phyloP scores from a whole-genome alignment of 192 early-diverging fungal genomes.

The Mortierella hygrophila region DNA sequence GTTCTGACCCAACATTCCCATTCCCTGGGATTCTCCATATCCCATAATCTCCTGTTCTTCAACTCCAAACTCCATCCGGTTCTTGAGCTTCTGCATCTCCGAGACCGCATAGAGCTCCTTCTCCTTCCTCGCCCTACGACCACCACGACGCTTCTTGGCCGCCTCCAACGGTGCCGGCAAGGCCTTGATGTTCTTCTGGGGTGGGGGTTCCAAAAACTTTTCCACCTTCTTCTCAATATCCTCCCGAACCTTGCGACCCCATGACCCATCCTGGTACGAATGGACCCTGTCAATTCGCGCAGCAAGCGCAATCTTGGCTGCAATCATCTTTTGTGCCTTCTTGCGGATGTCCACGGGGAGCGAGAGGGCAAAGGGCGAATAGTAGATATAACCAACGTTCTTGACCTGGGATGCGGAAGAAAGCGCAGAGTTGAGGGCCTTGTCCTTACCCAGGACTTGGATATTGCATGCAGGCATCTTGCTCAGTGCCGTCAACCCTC shows the following conservation, averaged over 20 bases:
- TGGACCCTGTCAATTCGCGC: constrained; percentile 89
- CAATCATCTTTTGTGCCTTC: constrained; percentile 84
- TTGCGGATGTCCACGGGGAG: constrained; percentile 81
- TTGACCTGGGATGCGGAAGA: constrained; percentile 73
- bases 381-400: constrained; percentile 87
- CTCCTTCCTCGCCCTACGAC: constrained; percentile 85
- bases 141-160: constrained; percentile 90
- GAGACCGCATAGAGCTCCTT: constrained; percentile 89
- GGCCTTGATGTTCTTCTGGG: constrained; percentile 86
- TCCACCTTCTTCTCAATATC: constrained; percentile 92
- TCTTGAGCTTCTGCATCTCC: constrained; percentile 91
- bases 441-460: constrained; percentile 63
- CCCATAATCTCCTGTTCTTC: constrained; percentile 91
- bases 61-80: constrained; percentile 92
- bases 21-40: constrained; percentile 87
- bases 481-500: constrained; percentile 86
- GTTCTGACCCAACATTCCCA: constrained; percentile 87
- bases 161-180: constrained; percentile 94
- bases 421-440: constrained; percentile 67
- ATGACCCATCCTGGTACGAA: constrained; percentile 75
- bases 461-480: constrained; percentile 95
- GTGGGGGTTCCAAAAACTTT: constrained; percentile 87
- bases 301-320: constrained; percentile 88
- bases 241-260: constrained; percentile 77
- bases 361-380: constrained; percentile 76